Base-by-base conservation (phyloP, 164 flowering plant species). In the Aristolochia fimbriata region DNA sequence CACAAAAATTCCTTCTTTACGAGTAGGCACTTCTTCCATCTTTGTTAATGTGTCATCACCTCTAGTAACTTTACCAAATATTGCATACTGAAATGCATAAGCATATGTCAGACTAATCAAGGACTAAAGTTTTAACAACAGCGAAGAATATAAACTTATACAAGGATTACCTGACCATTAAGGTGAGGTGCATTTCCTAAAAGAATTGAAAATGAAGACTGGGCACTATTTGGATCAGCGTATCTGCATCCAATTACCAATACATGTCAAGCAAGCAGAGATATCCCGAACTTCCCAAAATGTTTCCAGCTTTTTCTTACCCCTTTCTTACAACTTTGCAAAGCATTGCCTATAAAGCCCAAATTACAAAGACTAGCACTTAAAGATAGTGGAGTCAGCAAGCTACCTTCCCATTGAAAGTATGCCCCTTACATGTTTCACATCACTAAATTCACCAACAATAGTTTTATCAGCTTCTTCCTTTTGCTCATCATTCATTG, bases 161-260 rank as follows among this genome's bases (percentile, higher is more conserved):
- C 24, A 68, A 51, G 41, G 20, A 59, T 41, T 21, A 89, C 96
- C 85, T 83, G 66, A 33, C 86, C 75, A 80, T 93, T 94, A 54
- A 89, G 98, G 74, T 93, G 98, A 70, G 98, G 98, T n/a, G 97
- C 97, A 81, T 93, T 81, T 20, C 97, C 96, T 46, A 89, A 88
- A 74, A 93, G 97, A 23, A 93, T 87, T 47, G 98, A 93, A 66
- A 93, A 93, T 11, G 97, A 93, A 24, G 98, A 91, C 58, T 64
- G 12, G 47, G 80, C 97, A 74, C 97, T 91, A 70, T 91, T 62
- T 57, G 96, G 96, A 73, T 91, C 97, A 20, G 79, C 53, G 70
- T 74, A 78, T 73, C 96, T 91, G 70, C 53, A 66, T 15, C 33
- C 5, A 41, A 47, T 22, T 2, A 25, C 30, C 43, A 30, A 15